phyloP scores from a whole-genome alignment of 768 basidiomycete species.

The Amanita pseudoporphyria region DNA sequence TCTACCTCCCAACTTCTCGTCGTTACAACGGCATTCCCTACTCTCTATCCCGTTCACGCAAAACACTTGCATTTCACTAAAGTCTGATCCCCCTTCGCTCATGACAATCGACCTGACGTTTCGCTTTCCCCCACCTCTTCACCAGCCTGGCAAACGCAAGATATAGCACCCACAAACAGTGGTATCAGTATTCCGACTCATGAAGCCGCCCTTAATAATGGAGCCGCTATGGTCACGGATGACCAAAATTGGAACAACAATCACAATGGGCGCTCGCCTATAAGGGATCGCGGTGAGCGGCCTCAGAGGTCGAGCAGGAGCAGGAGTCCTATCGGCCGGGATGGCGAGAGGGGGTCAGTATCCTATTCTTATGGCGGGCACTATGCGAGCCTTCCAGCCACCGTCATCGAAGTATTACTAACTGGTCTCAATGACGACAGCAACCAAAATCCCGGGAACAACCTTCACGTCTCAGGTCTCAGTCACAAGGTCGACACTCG shows the following conservation, averaged over 20 bases:
- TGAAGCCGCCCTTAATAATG: constrained; percentile 31
- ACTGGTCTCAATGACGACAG: constrained; percentile 33
- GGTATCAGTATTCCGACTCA: constrained; percentile 67
- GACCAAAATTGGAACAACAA: constrained; percentile 45
- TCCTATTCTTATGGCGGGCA: constrained; percentile 11
- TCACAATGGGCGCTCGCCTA: constrained; percentile 31
- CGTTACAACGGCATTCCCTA: constrained; percentile 15
- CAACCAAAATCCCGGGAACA: constrained; percentile 60
- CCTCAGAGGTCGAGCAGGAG: constrained; percentile 69
- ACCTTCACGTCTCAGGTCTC: constrained; percentile 52
- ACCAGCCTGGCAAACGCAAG: constrained; percentile 74
- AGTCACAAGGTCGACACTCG: constrained; percentile 61
- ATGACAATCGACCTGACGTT: constrained; percentile 31
- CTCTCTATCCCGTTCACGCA: constrained; percentile 15
- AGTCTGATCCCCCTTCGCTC: constrained; percentile 32
- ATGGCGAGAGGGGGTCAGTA: constrained; percentile 48
- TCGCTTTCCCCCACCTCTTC: constrained; percentile 22
- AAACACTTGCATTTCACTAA: constrained; percentile 23
- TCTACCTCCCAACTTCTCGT: constrained; percentile 12
- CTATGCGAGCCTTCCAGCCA: no score
- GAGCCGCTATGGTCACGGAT: constrained; percentile 37
- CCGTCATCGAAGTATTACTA: constrained; percentile 12
- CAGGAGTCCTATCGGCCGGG: constrained; percentile 51
- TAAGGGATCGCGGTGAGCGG: constrained; percentile 37
- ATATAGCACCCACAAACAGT: constrained; percentile 56